These are phyloP conservation scores for Pleurotus sapidus DNA, from an alignment of 768 basidiomycete genomes.

Conservation along the genomic window DNA sequence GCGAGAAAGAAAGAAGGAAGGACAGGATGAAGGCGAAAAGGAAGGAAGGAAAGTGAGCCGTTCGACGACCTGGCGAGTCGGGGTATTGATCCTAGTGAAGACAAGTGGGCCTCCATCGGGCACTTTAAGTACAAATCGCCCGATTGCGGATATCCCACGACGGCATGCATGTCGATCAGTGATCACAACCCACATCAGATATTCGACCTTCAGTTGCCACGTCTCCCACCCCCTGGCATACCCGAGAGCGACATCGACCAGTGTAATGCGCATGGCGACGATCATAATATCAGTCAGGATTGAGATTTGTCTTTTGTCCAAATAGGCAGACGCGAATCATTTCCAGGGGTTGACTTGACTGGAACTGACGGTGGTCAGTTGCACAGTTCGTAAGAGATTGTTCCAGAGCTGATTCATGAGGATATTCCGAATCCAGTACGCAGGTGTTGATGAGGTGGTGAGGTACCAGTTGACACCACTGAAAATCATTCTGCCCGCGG, in stretches of 20 bases:
- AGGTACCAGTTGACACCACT: too few species aligned
- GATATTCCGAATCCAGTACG: not conserved
- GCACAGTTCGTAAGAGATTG: not conserved
- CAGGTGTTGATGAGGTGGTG: too few species aligned
- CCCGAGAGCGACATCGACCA: not conserved
- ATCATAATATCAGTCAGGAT: not conserved
- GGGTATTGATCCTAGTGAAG: too few species aligned
- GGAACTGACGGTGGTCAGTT: not conserved
- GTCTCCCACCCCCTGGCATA: not conserved
- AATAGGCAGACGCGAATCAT: not conserved
- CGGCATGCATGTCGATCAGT: not conserved
- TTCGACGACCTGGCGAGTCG: constrained; percentile 1
- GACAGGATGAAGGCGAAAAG: not conserved
- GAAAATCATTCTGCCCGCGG: too few species aligned
- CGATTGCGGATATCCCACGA: not conserved
- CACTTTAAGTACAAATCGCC: not conserved
- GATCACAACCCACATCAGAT: too few species aligned
- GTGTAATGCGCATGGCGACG: not conserved
- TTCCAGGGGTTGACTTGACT: not conserved
- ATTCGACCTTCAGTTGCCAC: not conserved
- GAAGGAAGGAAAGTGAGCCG: constrained; percentile 1
- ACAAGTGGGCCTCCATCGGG: too few species aligned
- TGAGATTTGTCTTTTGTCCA: not conserved
- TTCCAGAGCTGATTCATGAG: not conserved
- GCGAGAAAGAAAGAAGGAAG: not conserved